Conservation (phyloP, 2,329 filamentous ascomycete genomes). For the Fragosphaeria purpurea region DNA sequence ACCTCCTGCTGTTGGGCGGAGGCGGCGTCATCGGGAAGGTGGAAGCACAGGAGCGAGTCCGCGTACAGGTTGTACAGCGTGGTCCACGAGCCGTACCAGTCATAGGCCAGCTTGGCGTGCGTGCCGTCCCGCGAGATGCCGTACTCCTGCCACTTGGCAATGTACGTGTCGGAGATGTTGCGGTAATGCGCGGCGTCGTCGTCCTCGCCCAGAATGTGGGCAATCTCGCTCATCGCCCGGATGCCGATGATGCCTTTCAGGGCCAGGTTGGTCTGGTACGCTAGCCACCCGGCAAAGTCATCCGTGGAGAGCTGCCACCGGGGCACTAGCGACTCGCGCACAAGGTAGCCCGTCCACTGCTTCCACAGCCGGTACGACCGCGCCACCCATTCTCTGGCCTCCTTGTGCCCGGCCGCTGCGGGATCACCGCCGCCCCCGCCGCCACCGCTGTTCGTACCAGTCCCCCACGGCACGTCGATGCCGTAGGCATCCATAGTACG, state of each 20-base stretch:
- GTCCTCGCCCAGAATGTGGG: slow-evolving; percentile 46
- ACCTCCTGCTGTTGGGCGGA: neutral
- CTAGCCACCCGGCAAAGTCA: slow-evolving; percentile 67
- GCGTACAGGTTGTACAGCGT: slow-evolving; percentile 67
- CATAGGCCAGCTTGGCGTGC: slow-evolving; percentile 64
- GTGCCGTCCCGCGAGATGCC: slow-evolving; percentile 57
- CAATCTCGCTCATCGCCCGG: slow-evolving; percentile 64
- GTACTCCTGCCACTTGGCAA: slow-evolving; percentile 59
- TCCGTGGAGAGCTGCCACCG: slow-evolving; percentile 67
- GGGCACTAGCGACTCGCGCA: slow-evolving; percentile 59
- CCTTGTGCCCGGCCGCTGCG: slow-evolving; percentile 30
- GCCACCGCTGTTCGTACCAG: too few relatives aligned
- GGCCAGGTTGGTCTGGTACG: slow-evolving; percentile 65
- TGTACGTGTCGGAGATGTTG: slow-evolving; percentile 55
- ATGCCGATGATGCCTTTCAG: slow-evolving; percentile 71
- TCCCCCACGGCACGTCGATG: slow-evolving; percentile 38
- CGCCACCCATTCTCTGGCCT: slow-evolving; percentile 29
- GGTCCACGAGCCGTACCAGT: slow-evolving; percentile 70
- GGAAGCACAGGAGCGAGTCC: slow-evolving; percentile 36
- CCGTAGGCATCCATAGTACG: slow-evolving; percentile 14
- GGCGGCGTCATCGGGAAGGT: slow-evolving; percentile 9
- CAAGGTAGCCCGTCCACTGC: slow-evolving; percentile 65
- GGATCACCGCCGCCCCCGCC: slow-evolving; percentile 19
- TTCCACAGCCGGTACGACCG: slow-evolving; percentile 60
- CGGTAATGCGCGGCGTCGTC: slow-evolving; percentile 51